Evolutionary conservation across 169 alveolate genomes (phyloP), one percentile per base, ranked within the genome.

Genomic region (Plasmodium blacklocki): DNA sequence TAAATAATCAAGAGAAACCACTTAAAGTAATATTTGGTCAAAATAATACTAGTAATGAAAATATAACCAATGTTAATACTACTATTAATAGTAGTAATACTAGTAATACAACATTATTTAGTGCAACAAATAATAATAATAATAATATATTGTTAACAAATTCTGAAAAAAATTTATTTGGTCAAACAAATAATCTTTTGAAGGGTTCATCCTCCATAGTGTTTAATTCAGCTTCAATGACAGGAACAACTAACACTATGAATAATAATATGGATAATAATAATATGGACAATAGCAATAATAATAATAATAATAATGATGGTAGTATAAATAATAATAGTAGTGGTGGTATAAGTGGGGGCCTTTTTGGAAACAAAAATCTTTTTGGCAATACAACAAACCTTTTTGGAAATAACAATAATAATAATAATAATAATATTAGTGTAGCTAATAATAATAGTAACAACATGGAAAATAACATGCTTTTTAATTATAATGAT

Each of bases 11-110:
- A 50, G 83, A 68, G 12, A 83, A 83, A 11, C 91, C 91, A 1
- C 8, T 68, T 29, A 83, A 83, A 43, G 91, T 83, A 6, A 83
- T 83, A 43, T 83, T 83, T 67, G 91, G 91, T 3, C 91, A 83
- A 32, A 67, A 83, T 59, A 70, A 56, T 1, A 83, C 15, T 54
- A 18, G 11, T 39, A 19, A 23, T 43, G 62, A 39, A 6, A 32
- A 45, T 21, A 15, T 52, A 43, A 45, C 68, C 23, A 26, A 66
- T 19, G 12, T 67, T 8, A 21, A 21, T 49, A 49, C 19, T 67
- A 21, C 67, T 4, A 6, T 68, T 29, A 67, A 67, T 32, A 39
- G 49, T 4, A 19, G 23, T 1, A n/a, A 45, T 67, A 1, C 68
- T 9, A 68, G 21, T 43, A 68, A 56, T 29, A 72, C 39, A n/a